Base-by-base conservation (phyloP, 768 basidiomycete species). In the Clathrus columnatus region DNA sequence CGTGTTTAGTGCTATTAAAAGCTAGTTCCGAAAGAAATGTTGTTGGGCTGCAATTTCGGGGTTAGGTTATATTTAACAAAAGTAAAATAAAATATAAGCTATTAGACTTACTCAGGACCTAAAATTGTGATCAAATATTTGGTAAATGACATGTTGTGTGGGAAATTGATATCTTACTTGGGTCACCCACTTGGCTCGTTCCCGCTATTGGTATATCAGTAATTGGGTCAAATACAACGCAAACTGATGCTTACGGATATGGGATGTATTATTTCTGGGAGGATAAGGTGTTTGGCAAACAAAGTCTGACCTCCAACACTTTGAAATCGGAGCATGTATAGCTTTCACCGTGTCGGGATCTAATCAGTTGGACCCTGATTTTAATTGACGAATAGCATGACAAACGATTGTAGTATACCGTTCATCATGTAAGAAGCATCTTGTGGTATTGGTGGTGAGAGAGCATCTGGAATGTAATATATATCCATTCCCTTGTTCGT, bases 301-400 rank as follows among this genome's bases (percentile, higher is more conserved):
- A 30, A 50, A 63, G 29, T 60, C 57, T 0, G 28, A 30, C 77
- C 77, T n/a, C n/a, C n/a, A 78, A 30, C 78, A 63, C 59, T 75
- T 73, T 64, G 76, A 84, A 7, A 73, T 78, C 2, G 85, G 85
- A 2, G 85, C 85, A 65, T 88, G 85, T 20, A 88, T 66, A 0
- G 85, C 85, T 41, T 74, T 68, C 48, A 77, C 72, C n/a, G 76
- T 79, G 42, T n/a, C n/a, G n/a, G n/a, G n/a, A n/a, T n/a, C n/a
- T n/a, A n/a, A n/a, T n/a, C n/a, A n/a, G n/a, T n/a, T n/a, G n/a
- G n/a, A n/a, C n/a, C n/a, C n/a, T n/a, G n/a, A n/a, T n/a, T n/a
- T n/a, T n/a, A n/a, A n/a, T n/a, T n/a, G n/a, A n/a, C n/a, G n/a
- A n/a, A n/a, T n/a, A n/a, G n/a, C n/a, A n/a, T n/a, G n/a, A n/a